Conservation (phyloP, 192 early-diverging fungal genomes). For the Mortierella antarctica region DNA sequence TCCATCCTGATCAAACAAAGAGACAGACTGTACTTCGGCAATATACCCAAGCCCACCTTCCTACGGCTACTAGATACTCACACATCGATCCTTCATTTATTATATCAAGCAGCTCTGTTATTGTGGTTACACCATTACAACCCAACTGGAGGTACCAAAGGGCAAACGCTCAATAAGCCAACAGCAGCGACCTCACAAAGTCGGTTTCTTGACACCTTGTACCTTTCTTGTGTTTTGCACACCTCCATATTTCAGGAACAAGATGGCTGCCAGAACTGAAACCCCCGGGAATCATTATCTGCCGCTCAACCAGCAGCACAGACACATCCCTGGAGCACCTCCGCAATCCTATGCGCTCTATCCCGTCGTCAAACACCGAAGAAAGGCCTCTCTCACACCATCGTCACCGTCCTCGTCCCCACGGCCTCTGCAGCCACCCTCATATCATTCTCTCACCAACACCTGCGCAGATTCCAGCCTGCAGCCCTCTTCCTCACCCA, state of each 20-base stretch:
- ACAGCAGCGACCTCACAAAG: not conserved
- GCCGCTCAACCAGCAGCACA: slow-evolving; percentile 2
- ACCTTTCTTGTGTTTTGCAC: not conserved
- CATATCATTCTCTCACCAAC: too few relatives aligned
- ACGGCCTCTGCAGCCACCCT: too few relatives aligned
- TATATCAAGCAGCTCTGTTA: not conserved
- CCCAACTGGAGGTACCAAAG: not conserved
- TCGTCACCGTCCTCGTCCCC: too few relatives aligned
- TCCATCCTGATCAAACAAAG: too few relatives aligned
- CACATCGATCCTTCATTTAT: not conserved
- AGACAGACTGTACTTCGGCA: too few relatives aligned
- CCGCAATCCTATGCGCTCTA: slow-evolving; percentile 38
- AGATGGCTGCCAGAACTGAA: slow-evolving; percentile 21
- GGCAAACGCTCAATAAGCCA: not conserved
- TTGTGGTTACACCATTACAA: slow-evolving; percentile 30
- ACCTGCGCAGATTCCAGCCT: too few relatives aligned
- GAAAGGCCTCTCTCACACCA: too few relatives aligned
- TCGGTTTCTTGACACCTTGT: not conserved
- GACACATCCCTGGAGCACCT: not conserved
- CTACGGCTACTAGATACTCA: too few relatives aligned
- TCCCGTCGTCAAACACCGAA: slow-evolving; percentile 6
- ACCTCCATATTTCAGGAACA: slow-evolving; percentile 2
- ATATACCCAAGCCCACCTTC: too few relatives aligned
- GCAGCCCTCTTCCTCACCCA: too few relatives aligned
- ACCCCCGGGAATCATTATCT: slow-evolving; percentile 5